Conservation (phyloP, 306 rosid species). For the Trifolium dubium region DNA sequence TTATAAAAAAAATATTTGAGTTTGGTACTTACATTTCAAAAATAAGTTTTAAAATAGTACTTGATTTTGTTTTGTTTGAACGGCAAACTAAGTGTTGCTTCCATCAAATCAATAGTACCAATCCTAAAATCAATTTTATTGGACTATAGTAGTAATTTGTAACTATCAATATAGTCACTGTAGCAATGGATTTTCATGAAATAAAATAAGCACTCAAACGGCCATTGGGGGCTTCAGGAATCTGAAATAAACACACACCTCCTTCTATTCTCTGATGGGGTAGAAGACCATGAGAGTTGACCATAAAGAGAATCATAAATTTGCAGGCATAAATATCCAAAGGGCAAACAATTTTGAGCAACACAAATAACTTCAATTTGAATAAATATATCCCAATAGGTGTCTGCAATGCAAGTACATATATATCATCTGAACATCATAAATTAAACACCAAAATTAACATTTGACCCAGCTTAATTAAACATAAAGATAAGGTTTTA, state of each 20-base stretch:
- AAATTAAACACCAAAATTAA: conserved; percentile 24
- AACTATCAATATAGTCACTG: neutral
- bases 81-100: neutral
- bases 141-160: neutral
- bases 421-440: conserved; percentile 36
- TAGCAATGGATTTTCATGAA: neutral
- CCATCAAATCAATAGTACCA: neutral
- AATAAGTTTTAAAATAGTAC: neutral
- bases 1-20: neutral
- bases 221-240: neutral
- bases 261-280: conserved; percentile 9
- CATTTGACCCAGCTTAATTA: conserved; percentile 38
- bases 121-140: neutral
- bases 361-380: conserved; percentile 23
- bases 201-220: neutral
- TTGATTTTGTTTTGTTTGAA: neutral
- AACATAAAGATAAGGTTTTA: conserved; percentile 38
- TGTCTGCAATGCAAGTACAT: conserved; percentile 31
- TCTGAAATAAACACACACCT: neutral
- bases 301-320: conserved; percentile 1
- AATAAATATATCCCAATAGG: conserved; percentile 35
- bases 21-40: neutral
- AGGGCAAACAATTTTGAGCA: conserved; percentile 13
- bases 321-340: conserved; percentile 19
- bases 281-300: conserved; percentile 14